Conservation (phyloP, 306 rosid genomes). For the Styphnolobium japonicum region DNA sequence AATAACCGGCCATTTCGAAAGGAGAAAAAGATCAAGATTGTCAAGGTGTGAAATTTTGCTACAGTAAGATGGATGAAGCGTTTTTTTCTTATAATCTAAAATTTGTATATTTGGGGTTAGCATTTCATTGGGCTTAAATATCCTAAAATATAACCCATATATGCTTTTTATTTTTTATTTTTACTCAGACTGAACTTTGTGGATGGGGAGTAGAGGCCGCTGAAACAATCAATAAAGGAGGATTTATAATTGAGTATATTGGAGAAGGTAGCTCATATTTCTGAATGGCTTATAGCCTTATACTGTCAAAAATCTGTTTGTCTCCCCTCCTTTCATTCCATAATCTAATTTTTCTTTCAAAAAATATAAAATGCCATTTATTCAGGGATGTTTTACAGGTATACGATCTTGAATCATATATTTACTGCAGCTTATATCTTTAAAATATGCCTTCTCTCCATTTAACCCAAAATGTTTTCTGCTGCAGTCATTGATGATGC, state of each 20-base stretch:
- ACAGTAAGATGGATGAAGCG: not conserved
- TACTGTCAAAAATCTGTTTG: not conserved
- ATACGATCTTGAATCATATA: not conserved
- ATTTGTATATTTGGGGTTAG: not conserved
- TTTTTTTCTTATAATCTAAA: not conserved
- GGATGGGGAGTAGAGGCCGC: conserved; percentile 98
- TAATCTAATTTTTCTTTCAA: not conserved
- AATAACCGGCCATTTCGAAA: conserved; percentile 86
- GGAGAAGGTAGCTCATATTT: conserved; percentile 76
- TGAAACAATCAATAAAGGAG: conserved; percentile 66
- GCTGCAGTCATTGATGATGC: conserved; percentile 87
- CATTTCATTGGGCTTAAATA: not conserved
- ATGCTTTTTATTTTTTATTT: conserved; percentile 3
- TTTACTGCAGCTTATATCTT: not conserved
- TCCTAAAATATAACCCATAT: not conserved
- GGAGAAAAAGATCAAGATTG: conserved; percentile 75
- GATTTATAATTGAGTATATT: conserved; percentile 75
- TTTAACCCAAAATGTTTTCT: conserved; percentile 21
- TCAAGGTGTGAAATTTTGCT: conserved; percentile 56
- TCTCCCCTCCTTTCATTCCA: not conserved
- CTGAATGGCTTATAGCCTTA: not conserved
- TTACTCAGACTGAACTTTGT: conserved; percentile 77
- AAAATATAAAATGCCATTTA: not conserved
- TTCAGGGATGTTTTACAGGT: not conserved
- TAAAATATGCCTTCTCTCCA: not conserved